Evolutionary conservation across 1,284 basidiomycete genomes (phyloP), one percentile per base, ranked within the genome.

Genomic region (Rhizopogon parksii): DNA sequence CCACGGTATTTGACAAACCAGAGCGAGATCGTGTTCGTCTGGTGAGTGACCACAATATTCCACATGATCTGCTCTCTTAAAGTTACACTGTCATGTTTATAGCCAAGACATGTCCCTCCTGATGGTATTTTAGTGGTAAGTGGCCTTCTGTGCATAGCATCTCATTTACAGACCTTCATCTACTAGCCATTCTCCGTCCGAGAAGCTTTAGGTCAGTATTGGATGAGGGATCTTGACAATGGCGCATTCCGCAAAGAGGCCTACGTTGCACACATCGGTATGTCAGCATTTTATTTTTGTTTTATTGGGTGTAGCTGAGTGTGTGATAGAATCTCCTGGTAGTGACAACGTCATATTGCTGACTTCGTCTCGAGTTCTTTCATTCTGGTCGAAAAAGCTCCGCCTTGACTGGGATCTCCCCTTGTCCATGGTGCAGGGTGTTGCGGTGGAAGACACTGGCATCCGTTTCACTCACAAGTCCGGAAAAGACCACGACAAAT

Each of bases 1-100:
- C 96, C 0, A 98, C 93, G 2, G 95, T 98, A 1, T 99, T 99
- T 59, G 96, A 99, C 64, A 90, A 85, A 57, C 88, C 90, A 42
- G 88, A 89, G 47, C 81, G 95, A 51, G 95, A 98, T 62, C 85
- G 95, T 15, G 82, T 91, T 21, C 80, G 96, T 59, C 70, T 93
- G 60, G 87, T 87, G 55, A 64, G 82, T 66, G 12, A 4, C 48
- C 25, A 9, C 32, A 36, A 25, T 6, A 32, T 14, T 12, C 7
- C 15, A 17, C 19, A 45, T 6, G n/a, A 25, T 47, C 40, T 42
- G 8, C 15, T 2, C 12, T 24, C 21, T 24, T 24, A 24, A 24
- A 24, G 21, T 47, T 48, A 24, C 25, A 24, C 6, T 7, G 36
- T 12, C 14, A 12, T 47, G 47, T 49, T 48, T 34, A 43, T 51